These are phyloP conservation scores for Hortaea werneckii DNA, from an alignment of 2,329 filamentous ascomycete genomes.

Conservation along the genomic window DNA sequence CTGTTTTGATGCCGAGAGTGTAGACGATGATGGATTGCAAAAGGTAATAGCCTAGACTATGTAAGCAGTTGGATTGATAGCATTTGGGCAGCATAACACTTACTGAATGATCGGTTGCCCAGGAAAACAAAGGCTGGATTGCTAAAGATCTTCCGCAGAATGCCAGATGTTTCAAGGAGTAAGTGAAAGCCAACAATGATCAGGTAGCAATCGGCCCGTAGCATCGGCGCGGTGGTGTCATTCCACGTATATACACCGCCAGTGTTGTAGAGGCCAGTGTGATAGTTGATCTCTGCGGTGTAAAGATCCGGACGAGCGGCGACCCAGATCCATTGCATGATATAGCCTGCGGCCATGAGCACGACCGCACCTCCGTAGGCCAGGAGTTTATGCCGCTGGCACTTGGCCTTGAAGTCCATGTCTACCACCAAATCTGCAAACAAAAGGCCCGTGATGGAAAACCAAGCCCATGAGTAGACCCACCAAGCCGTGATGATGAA, in stretches of 20 bases:
- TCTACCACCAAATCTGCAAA: slow-evolving; percentile 34
- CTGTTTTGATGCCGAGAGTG: slow-evolving; percentile 32
- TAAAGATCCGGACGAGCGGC: slow-evolving; percentile 28
- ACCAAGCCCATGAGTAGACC: slow-evolving; percentile 40
- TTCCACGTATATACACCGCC: slow-evolving; percentile 28
- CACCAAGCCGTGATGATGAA: slow-evolving; percentile 38
- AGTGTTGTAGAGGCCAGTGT: slow-evolving; percentile 33
- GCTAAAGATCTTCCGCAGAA: slow-evolving; percentile 27
- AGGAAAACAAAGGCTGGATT: slow-evolving; percentile 28
- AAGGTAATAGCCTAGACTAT: slow-evolving; percentile 30
- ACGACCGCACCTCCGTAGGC: slow-evolving; percentile 26
- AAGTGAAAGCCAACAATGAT: slow-evolving; percentile 34
- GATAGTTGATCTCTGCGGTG: slow-evolving; percentile 29
- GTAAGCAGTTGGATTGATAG: too few relatives aligned
- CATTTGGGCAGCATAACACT: slow-evolving; percentile 12
- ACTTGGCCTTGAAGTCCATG: slow-evolving; percentile 28
- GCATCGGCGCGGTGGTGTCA: slow-evolving; percentile 26
- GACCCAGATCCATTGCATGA: slow-evolving; percentile 36
- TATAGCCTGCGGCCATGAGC: slow-evolving; percentile 26
- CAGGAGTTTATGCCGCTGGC: slow-evolving; percentile 15
- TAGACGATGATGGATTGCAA: slow-evolving; percentile 34
- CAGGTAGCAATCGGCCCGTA: slow-evolving; percentile 35
- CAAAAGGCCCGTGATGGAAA: slow-evolving; percentile 32
- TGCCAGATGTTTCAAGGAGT: slow-evolving; percentile 31
- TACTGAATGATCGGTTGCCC: slow-evolving; percentile 36